Conservation (phyloP, 257 asterid species). For the Penstemon barbatus region DNA sequence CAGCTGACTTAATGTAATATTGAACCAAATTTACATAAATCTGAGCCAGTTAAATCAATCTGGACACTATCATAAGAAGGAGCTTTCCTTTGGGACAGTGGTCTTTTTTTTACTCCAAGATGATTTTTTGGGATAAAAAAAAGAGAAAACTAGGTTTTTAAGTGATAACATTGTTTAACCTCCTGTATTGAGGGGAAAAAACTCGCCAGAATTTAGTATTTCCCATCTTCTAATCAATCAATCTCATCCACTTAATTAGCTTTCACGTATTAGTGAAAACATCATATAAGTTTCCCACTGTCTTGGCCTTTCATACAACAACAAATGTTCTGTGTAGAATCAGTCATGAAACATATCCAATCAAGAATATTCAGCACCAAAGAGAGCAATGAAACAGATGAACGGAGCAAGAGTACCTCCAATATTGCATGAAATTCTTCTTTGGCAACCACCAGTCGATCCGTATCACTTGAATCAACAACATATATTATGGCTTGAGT, state of each 20-base stretch:
- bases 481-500: conserved; percentile 97
- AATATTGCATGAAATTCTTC: conserved; percentile 95
- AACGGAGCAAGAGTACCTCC: conserved; percentile 32
- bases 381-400: neutral
- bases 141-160: too few relatives aligned
- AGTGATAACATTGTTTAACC: too few relatives aligned
- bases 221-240: neutral
- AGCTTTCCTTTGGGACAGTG: too few relatives aligned
- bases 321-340: neutral
- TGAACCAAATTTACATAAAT: neutral
- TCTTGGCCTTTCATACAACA: too few relatives aligned
- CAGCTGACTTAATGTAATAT: neutral
- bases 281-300: neutral
- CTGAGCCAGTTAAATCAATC: neutral
- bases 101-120: neutral
- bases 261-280: neutral
- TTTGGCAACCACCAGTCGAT: conserved; percentile 84
- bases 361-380: neutral
- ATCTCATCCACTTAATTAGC: neutral
- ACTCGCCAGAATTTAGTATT: too few relatives aligned
- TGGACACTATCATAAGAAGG: too few relatives aligned
- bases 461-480: conserved; percentile 98
- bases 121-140: too few relatives aligned
- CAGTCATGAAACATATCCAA: neutral
- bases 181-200: too few relatives aligned